phyloP scores from a whole-genome alignment of 495 filamentous ascomycete species.

The Staphylotrichum longicolle region DNA sequence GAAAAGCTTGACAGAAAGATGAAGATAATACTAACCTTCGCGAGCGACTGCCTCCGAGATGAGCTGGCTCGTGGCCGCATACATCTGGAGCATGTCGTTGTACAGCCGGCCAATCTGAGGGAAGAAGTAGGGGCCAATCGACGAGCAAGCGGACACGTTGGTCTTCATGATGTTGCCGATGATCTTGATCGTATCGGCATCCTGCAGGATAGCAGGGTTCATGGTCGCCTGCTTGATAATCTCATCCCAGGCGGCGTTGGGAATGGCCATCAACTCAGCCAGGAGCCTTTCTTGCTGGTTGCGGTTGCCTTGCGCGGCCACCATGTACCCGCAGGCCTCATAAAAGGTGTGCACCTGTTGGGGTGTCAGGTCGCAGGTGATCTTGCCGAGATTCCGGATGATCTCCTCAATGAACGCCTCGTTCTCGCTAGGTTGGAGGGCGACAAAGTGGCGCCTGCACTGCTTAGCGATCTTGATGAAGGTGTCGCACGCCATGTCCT shows the following conservation, averaged over 20 bases:
- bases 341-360: constrained; percentile 99
- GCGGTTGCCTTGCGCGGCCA: constrained; percentile 93
- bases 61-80: constrained; percentile 88
- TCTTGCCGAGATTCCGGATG: constrained; percentile 88
- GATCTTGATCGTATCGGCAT: constrained; percentile 92
- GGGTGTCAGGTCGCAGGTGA: constrained; percentile 89
- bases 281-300: constrained; percentile 86
- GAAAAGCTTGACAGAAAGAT: constrained; percentile 21
- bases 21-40: constrained; percentile 61
- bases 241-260: constrained; percentile 90
- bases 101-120: constrained; percentile 99
- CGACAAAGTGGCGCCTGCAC: constrained; percentile 96
- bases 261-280: constrained; percentile 85
- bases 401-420: constrained; percentile 99
- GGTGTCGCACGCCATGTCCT: constrained; percentile 99
- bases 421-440: constrained; percentile 86
- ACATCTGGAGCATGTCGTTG: constrained; percentile 98
- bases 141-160: constrained; percentile 94
- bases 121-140: constrained; percentile 95
- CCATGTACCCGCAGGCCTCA: constrained; percentile 99
- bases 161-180: constrained; percentile 99
- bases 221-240: constrained; percentile 84
- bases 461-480: constrained; percentile 99
- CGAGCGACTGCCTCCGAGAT: constrained; percentile 87
- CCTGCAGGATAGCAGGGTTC: constrained; percentile 78